Evolutionary conservation across 441 rosid genomes (phyloP), one percentile per base, ranked within the genome.

Genomic region (Adansonia gregorii): DNA sequence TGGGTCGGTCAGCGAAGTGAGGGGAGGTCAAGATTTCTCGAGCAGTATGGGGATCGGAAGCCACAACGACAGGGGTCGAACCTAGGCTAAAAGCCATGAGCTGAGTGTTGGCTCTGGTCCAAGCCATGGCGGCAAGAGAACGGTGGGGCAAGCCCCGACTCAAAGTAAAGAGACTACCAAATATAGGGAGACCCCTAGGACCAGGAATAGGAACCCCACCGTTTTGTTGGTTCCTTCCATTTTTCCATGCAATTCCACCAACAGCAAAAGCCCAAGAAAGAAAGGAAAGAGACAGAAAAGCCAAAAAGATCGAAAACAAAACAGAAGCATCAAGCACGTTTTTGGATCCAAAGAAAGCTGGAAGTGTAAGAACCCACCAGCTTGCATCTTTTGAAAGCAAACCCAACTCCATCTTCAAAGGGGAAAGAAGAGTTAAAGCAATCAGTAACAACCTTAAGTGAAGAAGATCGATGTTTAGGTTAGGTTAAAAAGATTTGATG

Each of bases 181-280:
- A 77, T 2, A 90, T 2, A 1, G 92, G 93, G 45, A 83, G 35
- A 19, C 93, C 93, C 0, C 83, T 72, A n/a, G 88, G 92, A 59
- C 92, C 94, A 0, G 90, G 89, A 1, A 90, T 88, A 10, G 72
- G 49, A 24, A 24, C 27, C 27, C 27, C 27, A 24, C 27, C 27
- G 27, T 24, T 24, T 24, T 24, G 27, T 1, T 24, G 27, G 27
- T 84, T 92, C 59, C 90, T 77, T 0, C 94, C 93, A 70, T 88
- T 74, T 72, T 75, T 87, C 97, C 97, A 92, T 9, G 97, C 94
- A 46, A 48, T n/a, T 0, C 97, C 94, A 3, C 92, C 93, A 11
- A 78, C 76, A 35, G 93, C 60, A 5, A 86, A 73, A 58, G 84
- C 84, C 97, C 97, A 92, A 0, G 97, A 81, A 41, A 86, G 76